Conservation (phyloP, 306 rosid species). For the Pachyrhizus erosus region DNA sequence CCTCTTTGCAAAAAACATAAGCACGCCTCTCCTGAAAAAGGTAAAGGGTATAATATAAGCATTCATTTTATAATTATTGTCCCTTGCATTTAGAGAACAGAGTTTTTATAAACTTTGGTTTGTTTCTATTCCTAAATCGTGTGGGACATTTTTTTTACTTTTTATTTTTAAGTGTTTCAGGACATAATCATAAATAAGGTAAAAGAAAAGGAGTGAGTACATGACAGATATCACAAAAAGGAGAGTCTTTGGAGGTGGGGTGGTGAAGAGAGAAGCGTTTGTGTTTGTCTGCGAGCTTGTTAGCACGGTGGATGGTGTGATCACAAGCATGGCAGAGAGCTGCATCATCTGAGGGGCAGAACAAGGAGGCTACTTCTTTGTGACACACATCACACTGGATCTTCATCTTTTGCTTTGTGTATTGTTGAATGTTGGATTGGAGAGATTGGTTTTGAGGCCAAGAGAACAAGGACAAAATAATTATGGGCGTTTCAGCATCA, state of each 20-base stretch:
- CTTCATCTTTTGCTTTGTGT: constrained; percentile 58
- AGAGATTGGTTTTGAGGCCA: constrained; percentile 17
- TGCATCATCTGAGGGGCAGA: constrained; percentile 88
- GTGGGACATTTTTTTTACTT: not conserved
- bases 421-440: not conserved
- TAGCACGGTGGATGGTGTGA: constrained; percentile 69
- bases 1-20: constrained; percentile 72
- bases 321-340: constrained; percentile 81
- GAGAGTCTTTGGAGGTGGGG: constrained; percentile 55
- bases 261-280: constrained; percentile 65
- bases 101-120: not conserved
- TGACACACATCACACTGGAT: constrained; percentile 79
- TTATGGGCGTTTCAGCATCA: not conserved
- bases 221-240: constrained; percentile 81
- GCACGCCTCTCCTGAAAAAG: constrained; percentile 70
- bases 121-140: not conserved
- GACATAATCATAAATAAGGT: not conserved
- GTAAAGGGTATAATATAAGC: too few relatives aligned
- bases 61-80: too few relatives aligned
- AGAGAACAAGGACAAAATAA: not conserved
- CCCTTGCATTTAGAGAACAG: too few relatives aligned
- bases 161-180: too few relatives aligned
- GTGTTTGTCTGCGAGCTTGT: constrained; percentile 80
- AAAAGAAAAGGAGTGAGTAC: constrained; percentile 37
- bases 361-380: constrained; percentile 62